Base-by-base conservation (phyloP, 2,329 filamentous ascomycete species). In the Fusarium pseudoanthophilum region DNA sequence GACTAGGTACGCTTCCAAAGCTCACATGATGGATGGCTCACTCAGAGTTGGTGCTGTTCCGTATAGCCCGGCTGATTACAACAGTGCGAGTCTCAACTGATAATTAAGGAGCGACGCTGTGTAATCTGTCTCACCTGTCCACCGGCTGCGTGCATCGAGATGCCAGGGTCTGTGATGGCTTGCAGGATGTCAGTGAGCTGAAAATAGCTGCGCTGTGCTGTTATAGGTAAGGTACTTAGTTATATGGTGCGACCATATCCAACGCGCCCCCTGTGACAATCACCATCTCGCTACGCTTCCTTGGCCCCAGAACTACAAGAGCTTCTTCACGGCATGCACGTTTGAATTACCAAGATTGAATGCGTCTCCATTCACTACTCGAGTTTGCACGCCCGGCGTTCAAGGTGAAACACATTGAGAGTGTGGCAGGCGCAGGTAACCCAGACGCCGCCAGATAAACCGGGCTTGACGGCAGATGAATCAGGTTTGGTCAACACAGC, bases 131-230 rank as follows among this genome's bases (percentile, higher is more conserved):
- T 36, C 32, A 37, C 48, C 48, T 51, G 48, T 51, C 30, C 48
- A 24, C 48, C n/a, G 11, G 30, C 48, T 52, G 32, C 18, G 32
- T 30, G 42, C 60, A 64, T 61, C 32, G 26, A 64, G 53, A 62
- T 52, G 60, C 65, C 57, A 59, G 55, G 65, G 49, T 70, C 67
- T 51, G 40, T 37, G 43, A 73, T 67, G 71, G 66, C 70, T 73
- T 71, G 70, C 70, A 73, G 65, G 45, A 48, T 69, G 51, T 39
- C 45, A 69, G 30, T 59, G 58, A 64, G 59, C 66, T 69, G 67
- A 69, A 69, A 69, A 69, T 69, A 57, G 51, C 66, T 57, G 46
- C 43, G 24, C 21, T 53, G 39, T 67, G n/a, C 30, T 52, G 48
- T n/a, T 34, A 52, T 52, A 24, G 48, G 48, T 5, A 34, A 24